These are phyloP conservation scores for Taxillus chinensis DNA, from an alignment of 164 flowering plant genomes.

Conservation along the genomic window DNA sequence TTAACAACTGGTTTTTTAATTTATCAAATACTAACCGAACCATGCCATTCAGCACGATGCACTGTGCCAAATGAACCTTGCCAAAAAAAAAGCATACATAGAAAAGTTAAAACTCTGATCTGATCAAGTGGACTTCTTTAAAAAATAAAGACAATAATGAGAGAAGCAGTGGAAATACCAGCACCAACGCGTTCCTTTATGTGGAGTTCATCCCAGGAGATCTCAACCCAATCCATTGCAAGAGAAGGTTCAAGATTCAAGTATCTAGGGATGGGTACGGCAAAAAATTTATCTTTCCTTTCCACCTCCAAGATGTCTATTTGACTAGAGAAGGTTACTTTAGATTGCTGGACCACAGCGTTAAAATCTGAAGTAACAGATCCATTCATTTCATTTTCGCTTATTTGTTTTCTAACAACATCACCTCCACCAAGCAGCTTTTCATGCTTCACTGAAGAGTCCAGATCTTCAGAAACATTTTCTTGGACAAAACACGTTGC, in stretches of 20 bases:
- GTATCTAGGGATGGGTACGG: conserved; percentile 40
- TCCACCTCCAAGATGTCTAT: conserved; percentile 19
- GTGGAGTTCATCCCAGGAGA: conserved; percentile 88
- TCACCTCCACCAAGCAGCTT: conserved; percentile 13
- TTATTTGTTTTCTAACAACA: conserved; percentile 15
- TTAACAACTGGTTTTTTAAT: not conserved
- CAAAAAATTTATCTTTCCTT: conserved; percentile 15
- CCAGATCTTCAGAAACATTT: conserved; percentile 20
- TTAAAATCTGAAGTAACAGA: conserved; percentile 15
- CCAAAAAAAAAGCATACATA: conserved; percentile 4
- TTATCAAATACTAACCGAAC: conserved; percentile 62
- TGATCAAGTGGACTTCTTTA: no score
- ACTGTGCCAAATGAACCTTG: conserved; percentile 97
- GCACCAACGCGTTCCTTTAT: conserved; percentile 94
- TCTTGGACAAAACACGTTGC: conserved; percentile 11
- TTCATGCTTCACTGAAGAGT: conserved; percentile 13
- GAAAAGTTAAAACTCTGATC: not conserved
- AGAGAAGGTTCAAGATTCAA: conserved; percentile 85
- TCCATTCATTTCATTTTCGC: conserved; percentile 20
- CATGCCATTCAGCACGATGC: conserved; percentile 99
- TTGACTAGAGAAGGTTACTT: conserved; percentile 16
- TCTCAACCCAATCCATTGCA: conserved; percentile 97
- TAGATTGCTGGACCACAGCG: conserved; percentile 17
- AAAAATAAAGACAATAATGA: not conserved
- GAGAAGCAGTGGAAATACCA: conserved; percentile 34